Evolutionary conservation across 345 rosid genomes (phyloP), one percentile per base, ranked within the genome.

Genomic region (Lepidium aucheri): DNA sequence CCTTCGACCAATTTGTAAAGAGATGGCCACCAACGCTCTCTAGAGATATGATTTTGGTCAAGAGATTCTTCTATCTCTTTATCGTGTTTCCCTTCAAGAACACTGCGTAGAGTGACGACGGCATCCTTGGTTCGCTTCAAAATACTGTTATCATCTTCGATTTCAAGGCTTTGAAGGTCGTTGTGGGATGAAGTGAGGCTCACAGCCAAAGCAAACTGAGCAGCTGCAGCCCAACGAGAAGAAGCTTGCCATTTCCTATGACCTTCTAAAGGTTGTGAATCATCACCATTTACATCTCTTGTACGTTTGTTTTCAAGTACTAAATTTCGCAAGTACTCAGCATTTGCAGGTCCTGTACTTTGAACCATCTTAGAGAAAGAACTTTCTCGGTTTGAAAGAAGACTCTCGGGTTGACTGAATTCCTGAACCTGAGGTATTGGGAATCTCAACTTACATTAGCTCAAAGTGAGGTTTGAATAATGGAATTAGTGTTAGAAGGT

Each of bases 291-390:
- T 14, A 26, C 75, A 14, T 60, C 77, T 44, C 24, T 60, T 0
- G 15, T 36, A 18, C 73, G 68, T 54, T 53, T 71, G 73, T 84
- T 72, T 52, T 78, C 86, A 3, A 85, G 83, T 17, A 78, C 97
- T 67, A 93, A 75, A 79, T 83, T 68, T 30, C 94, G 91, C 14
- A 94, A 80, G 79, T 90, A 94, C 73, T 90, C 91, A 43, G 97
- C 97, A 62, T 94, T 94, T 56, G 99, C 92, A 55, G 92, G 68
- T 41, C 99, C 99, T 7, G 97, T 94, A 72, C 99, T 94, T 66
- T 83, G 95, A 53, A 90, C 99, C 99, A 94, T 94, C 74, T 82
- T 90, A 5, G 96, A 88, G 88, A 94, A 94, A 8, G 97, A 85
- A 55, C 92, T 84, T 73, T 68, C 81, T 73, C 81, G 88, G 61